A percentile compares a stretch with the other conserved stretches of the same genome.
Conservation (phyloP, 2,329 filamentous ascomycete genomes). For the Daldinia sp. region DNA sequence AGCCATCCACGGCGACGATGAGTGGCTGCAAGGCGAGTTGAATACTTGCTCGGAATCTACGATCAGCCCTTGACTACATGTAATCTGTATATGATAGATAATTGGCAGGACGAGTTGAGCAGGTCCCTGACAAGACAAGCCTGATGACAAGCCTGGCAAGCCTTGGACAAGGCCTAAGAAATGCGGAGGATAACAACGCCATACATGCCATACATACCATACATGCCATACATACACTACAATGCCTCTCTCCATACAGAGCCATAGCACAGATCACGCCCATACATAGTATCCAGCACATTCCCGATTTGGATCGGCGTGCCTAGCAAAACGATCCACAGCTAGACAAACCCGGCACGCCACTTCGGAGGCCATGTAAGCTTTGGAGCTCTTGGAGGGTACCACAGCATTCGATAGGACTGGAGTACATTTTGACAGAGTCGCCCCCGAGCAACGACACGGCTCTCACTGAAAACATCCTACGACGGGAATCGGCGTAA, state of each 20-base stretch:
- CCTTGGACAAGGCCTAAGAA: constrained; percentile 1
- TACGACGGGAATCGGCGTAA: constrained; percentile 38
- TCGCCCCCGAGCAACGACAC: constrained; percentile 5
- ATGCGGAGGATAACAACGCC: constrained; percentile 6
- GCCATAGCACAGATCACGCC: constrained; percentile 37
- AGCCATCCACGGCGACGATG: constrained; percentile 18
- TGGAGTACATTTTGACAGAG: constrained; percentile 16
- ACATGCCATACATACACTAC: no score
- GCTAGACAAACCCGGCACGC: constrained; percentile 40
- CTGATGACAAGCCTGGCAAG: neutral
- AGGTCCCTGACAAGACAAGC: neutral
- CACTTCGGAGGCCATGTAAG: constrained; percentile 42
- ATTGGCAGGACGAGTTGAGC: constrained; percentile 6
- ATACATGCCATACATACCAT: constrained; percentile 1
- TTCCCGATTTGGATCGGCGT: constrained; percentile 47
- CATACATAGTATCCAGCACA: constrained; percentile 41
- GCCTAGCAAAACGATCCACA: constrained; percentile 44
- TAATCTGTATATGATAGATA: neutral
- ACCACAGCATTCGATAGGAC: constrained; percentile 40
- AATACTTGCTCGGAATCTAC: constrained; percentile 17
- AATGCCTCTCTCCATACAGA: neutral
- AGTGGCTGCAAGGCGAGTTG: constrained; percentile 20
- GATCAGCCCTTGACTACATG: constrained; percentile 11
- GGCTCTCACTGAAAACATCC: constrained; percentile 16
- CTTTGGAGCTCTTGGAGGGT: constrained; percentile 42